Percentiles rank a stretch among this genome's conserved stretches.
These are phyloP conservation scores for Malassezia nana DNA, from an alignment of 1,284 basidiomycete genomes.

Conservation along the genomic window DNA sequence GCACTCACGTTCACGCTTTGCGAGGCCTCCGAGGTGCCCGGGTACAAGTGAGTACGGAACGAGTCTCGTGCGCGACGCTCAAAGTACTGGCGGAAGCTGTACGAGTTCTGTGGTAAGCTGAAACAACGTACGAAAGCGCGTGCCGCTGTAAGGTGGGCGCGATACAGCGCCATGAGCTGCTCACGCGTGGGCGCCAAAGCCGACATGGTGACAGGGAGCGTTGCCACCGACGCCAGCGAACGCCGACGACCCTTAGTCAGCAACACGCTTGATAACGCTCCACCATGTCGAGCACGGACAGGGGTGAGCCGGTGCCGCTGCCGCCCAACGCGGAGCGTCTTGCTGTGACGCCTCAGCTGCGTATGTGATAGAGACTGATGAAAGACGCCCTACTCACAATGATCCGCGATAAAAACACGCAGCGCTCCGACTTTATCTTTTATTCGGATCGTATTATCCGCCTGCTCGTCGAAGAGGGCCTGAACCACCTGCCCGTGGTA, in stretches of 20 bases:
- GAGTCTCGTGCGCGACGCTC: constrained; percentile 42
- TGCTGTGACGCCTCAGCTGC: constrained; percentile 64
- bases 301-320: constrained; percentile 42
- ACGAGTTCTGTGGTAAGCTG: constrained; percentile 29
- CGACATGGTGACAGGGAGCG: constrained; percentile 5
- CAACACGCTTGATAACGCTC: neutral
- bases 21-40: constrained; percentile 2
- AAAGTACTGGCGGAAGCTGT: constrained; percentile 48
- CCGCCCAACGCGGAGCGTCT: constrained; percentile 74
- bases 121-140: constrained; percentile 42
- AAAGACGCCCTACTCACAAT: constrained; percentile 84
- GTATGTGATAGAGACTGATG: constrained; percentile 53
- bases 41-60: constrained; percentile 37
- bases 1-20: constrained; percentile 9
- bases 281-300: neutral
- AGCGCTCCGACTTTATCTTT: constrained; percentile 86
- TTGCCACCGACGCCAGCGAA: neutral
- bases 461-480: constrained; percentile 57
- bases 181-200: constrained; percentile 7
- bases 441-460: constrained; percentile 66
- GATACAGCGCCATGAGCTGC: constrained; percentile 41
- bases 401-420: constrained; percentile 56
- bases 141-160: constrained; percentile 39
- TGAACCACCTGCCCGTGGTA: constrained; percentile 73
- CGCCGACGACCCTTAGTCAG: neutral